A percentile compares a stretch with the other conserved stretches of the same genome.
phyloP scores from a whole-genome alignment of 2,329 filamentous ascomycete genomes.

The Colletotrichum kahawae region DNA sequence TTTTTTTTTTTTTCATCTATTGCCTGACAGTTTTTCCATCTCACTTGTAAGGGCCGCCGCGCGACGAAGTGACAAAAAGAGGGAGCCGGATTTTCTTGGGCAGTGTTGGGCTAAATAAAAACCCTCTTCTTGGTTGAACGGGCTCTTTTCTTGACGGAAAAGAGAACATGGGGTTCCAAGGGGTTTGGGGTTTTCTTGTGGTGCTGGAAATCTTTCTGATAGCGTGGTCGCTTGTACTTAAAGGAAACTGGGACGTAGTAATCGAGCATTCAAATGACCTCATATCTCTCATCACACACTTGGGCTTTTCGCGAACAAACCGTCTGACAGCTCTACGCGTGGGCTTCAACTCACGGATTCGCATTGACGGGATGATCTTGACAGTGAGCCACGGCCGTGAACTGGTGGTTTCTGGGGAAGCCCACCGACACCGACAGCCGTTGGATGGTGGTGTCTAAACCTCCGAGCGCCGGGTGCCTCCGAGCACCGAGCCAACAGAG shows the following conservation, averaged over 20 bases:
- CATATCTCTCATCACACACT: not conserved
- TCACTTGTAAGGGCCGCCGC: not conserved
- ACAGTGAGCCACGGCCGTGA: not conserved
- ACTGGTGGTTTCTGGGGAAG: not conserved
- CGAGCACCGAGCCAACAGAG: not conserved
- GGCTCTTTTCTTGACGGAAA: not conserved
- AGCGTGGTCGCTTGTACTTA: conserved; percentile 5
- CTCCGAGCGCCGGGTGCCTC: not conserved
- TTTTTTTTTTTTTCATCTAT: rapidly evolving
- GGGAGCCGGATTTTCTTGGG: not conserved
- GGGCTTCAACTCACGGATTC: not conserved
- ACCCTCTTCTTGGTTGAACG: not conserved
- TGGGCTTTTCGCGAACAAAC: not conserved
- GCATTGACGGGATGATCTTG: not conserved
- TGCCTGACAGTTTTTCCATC: not conserved
- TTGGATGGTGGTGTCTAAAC: not conserved
- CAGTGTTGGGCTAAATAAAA: not conserved
- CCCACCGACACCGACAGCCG: not conserved
- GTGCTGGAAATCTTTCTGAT: not conserved
- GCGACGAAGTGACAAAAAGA: not conserved
- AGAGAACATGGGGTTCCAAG: not conserved
- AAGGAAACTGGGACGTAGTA: not conserved
- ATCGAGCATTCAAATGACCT: conserved; percentile 13
- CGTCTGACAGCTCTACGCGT: not conserved
- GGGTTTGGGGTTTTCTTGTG: not conserved